These are phyloP conservation scores for Chrysanthemum lavandulifolium DNA, from an alignment of 129 eudicot genomes.

Conservation along the genomic window DNA sequence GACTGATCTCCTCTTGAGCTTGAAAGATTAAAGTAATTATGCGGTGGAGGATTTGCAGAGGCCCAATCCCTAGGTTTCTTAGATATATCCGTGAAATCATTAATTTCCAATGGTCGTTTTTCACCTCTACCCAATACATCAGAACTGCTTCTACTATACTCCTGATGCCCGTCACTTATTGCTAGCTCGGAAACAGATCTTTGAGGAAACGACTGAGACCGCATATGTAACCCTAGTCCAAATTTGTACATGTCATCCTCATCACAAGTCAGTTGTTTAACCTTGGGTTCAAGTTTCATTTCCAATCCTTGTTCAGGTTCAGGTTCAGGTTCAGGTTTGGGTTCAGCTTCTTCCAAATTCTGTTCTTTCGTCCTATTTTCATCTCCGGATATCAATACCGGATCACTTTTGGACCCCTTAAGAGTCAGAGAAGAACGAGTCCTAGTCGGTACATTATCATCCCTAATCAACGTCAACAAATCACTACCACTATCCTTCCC, in stretches of 20 bases:
- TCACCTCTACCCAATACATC: slow-evolving; percentile 47
- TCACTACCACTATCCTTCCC: slow-evolving; percentile 26
- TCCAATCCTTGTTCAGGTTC: slow-evolving; percentile 33
- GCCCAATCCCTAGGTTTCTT: slow-evolving; percentile 56
- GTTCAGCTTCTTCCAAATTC: slow-evolving; percentile 32
- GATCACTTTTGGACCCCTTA: slow-evolving; percentile 44
- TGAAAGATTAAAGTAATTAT: slow-evolving; percentile 40
- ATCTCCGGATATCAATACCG: slow-evolving; percentile 37
- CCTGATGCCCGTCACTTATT: slow-evolving; percentile 40
- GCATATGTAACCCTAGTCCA: slow-evolving; percentile 36
- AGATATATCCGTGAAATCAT: slow-evolving; percentile 35
- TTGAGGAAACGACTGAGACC: slow-evolving; percentile 47
- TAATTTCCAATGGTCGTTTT: slow-evolving; percentile 47
- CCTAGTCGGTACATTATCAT: slow-evolving; percentile 64
- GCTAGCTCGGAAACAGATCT: slow-evolving; percentile 41
- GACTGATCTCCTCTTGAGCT: slow-evolving; percentile 30
- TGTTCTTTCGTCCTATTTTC: slow-evolving; percentile 30
- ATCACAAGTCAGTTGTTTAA: slow-evolving; percentile 33
- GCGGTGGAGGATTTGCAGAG: slow-evolving; percentile 35
- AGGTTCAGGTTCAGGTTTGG: not conserved
- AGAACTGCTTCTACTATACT: slow-evolving; percentile 43
- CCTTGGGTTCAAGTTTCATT: slow-evolving; percentile 22
- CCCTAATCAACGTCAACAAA: slow-evolving; percentile 47
- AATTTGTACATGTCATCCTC: slow-evolving; percentile 31
- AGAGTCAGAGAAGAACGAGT: slow-evolving; percentile 63